Conservation (phyloP, 129 eudicot genomes). For the Arctium lappa region DNA sequence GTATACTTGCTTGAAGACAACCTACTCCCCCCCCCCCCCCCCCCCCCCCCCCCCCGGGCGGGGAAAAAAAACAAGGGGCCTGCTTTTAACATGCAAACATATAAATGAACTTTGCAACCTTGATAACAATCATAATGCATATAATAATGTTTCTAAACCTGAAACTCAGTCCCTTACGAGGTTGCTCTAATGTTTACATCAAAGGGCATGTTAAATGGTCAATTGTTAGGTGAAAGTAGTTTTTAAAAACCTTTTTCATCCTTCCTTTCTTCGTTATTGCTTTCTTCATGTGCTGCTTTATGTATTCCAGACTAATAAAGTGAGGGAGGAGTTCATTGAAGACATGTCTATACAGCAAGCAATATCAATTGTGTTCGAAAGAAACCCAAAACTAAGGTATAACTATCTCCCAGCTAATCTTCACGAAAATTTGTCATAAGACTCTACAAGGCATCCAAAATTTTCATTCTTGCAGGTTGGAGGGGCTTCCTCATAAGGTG, state of each 20-base stretch:
- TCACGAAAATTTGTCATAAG: background rate
- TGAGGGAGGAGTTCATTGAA: slow-evolving; percentile 65
- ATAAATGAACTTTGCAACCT: background rate
- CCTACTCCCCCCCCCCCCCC: too few relatives aligned
- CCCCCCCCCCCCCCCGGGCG: too few relatives aligned
- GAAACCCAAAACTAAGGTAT: slow-evolving; percentile 85
- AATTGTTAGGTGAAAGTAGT: background rate
- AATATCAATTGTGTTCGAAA: slow-evolving; percentile 73
- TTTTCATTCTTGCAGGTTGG: slow-evolving; percentile 44
- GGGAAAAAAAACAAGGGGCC: background rate
- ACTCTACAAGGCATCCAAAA: background rate
- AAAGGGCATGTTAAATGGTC: background rate
- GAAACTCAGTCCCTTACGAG: background rate
- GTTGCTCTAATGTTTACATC: background rate
- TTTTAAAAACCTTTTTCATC: background rate
- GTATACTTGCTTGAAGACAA: too few relatives aligned
- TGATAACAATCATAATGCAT: background rate
- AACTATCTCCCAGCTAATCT: background rate
- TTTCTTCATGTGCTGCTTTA: slow-evolving; percentile 3
- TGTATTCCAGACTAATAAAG: slow-evolving; percentile 57
- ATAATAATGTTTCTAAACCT: background rate
- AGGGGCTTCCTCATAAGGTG: slow-evolving; percentile 88
- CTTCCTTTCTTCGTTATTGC: background rate
- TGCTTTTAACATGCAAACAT: background rate
- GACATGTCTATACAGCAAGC: slow-evolving; percentile 85